phyloP scores from a whole-genome alignment of 2,329 filamentous ascomycete species.

The Cladophialophora yegresii region DNA sequence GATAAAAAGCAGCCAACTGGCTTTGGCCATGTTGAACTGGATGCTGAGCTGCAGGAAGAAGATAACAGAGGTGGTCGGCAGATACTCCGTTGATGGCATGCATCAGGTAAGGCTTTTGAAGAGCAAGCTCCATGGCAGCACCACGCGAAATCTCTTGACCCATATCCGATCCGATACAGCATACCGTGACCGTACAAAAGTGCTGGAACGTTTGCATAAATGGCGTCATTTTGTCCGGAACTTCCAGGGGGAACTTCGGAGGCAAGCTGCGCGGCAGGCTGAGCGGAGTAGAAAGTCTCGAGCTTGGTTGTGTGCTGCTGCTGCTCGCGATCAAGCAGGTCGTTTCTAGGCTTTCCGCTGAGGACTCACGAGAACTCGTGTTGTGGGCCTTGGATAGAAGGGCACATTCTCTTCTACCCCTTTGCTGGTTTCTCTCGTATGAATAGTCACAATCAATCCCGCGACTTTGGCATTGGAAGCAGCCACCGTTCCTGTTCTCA shows the following conservation, averaged over 20 bases:
- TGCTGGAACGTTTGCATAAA: slow-evolving; percentile 24
- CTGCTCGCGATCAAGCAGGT: neutral
- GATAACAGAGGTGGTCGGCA: slow-evolving; percentile 40
- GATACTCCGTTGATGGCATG: slow-evolving; percentile 43
- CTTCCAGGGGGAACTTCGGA: neutral
- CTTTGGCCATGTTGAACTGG: slow-evolving; percentile 38
- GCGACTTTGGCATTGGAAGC: slow-evolving; percentile 23
- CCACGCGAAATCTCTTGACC: slow-evolving; percentile 20
- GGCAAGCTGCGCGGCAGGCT: neutral
- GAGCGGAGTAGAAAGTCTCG: slow-evolving; percentile 3
- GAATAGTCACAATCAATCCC: slow-evolving; percentile 26
- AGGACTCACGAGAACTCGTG: neutral
- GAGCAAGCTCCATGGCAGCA: slow-evolving; percentile 5
- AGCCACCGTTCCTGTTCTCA: slow-evolving; percentile 26
- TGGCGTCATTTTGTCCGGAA: slow-evolving; percentile 20
- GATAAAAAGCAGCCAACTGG: slow-evolving; percentile 38
- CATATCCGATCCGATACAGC: slow-evolving; percentile 23
- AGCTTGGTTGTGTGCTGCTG: neutral
- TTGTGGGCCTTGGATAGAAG: slow-evolving; percentile 9
- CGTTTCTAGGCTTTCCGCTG: neutral
- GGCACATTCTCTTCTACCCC: neutral
- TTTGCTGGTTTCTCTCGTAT: neutral
- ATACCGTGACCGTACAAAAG: slow-evolving; percentile 23
- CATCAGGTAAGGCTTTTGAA: slow-evolving; percentile 44
- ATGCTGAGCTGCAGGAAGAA: slow-evolving; percentile 36